Evolutionary conservation across 2,329 filamentous ascomycete species (phyloP).

Genomic region (Macrophomina pseudophaseolina): DNA sequence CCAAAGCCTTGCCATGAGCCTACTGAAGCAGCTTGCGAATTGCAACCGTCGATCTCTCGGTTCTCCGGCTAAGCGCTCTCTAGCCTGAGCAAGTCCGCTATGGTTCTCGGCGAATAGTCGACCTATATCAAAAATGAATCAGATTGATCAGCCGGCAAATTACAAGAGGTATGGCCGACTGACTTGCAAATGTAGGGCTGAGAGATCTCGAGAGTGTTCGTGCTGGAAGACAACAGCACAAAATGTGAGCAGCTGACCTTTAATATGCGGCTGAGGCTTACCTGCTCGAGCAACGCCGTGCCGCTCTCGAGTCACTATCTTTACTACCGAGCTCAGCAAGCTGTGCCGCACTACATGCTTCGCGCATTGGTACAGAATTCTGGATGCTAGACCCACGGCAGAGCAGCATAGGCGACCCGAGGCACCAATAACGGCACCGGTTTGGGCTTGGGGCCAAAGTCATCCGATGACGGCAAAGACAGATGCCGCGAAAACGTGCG

Average conservation of each 20-base stretch:
- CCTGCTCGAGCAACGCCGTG: neutral
- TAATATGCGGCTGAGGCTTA: constrained; percentile 11
- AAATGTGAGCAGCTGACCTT: constrained; percentile 16
- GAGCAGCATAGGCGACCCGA: neutral
- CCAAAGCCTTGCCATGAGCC: constrained; percentile 5
- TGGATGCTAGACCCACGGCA: neutral
- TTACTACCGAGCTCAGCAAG: constrained; percentile 1
- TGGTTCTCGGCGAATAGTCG: neutral
- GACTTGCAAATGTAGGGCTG: neutral
- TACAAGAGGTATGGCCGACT: neutral
- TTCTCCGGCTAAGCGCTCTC: neutral
- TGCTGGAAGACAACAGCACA: neutral
- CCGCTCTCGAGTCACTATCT: constrained; percentile 8
- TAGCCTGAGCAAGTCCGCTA: neutral
- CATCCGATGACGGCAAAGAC: constrained; percentile 14
- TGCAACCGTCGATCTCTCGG: constrained; percentile 1
- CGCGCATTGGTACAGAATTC: neutral
- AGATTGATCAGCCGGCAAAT: neutral
- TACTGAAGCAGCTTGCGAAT: constrained; percentile 17
- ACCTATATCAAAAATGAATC: neutral
- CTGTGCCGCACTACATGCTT: constrained; percentile 15
- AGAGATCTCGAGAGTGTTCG: constrained; percentile 4
- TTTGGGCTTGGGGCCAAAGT: neutral
- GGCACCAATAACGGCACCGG: neutral
- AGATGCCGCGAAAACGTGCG: neutral